Percentiles rank a stretch among this genome's conserved stretches.
Evolutionary conservation across 495 filamentous ascomycete genomes (phyloP).

Genomic region (Penicillium egyptiacum): DNA sequence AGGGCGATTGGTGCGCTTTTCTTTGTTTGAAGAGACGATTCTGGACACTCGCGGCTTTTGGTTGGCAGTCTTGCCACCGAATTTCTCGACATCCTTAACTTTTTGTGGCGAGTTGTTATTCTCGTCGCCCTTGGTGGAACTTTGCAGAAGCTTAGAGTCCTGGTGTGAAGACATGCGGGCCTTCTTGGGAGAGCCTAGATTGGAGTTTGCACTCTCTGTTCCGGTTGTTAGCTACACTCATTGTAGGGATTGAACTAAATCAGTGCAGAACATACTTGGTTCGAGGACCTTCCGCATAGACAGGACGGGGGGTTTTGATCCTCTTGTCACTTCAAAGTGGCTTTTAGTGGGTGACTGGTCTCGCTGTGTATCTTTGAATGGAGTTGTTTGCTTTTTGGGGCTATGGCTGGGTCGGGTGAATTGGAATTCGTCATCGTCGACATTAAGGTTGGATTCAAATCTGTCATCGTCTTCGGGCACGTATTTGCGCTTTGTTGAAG

Average conservation of each 20-base stretch:
- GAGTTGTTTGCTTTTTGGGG: slow-evolving; percentile 12
- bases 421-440: slow-evolving; percentile 50
- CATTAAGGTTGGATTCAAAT: slow-evolving; percentile 21
- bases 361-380: slow-evolving; percentile 11
- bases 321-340: slow-evolving; percentile 21
- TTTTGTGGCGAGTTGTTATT: slow-evolving; percentile 21
- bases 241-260: background rate
- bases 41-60: slow-evolving; percentile 16
- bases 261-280: slow-evolving; percentile 53
- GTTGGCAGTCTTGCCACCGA: slow-evolving; percentile 1
- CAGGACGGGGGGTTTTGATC: slow-evolving; percentile 14
- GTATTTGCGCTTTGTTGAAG: slow-evolving; percentile 65
- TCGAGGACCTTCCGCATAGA: slow-evolving; percentile 55
- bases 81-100: slow-evolving; percentile 16
- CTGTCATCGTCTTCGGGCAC: slow-evolving; percentile 52
- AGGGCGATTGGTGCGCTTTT: slow-evolving; percentile 16
- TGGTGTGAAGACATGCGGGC: slow-evolving; percentile 13
- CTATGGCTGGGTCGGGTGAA: slow-evolving; percentile 38
- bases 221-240: slow-evolving; percentile 24
- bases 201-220: slow-evolving; percentile 56
- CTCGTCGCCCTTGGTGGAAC: slow-evolving; percentile 14
- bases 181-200: slow-evolving; percentile 34
- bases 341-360: slow-evolving; percentile 23
- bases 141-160: slow-evolving; percentile 17
- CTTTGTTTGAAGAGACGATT: slow-evolving; percentile 13